Base-by-base conservation (phyloP, 2,329 filamentous ascomycete genomes). In the Cercospora berteroae region DNA sequence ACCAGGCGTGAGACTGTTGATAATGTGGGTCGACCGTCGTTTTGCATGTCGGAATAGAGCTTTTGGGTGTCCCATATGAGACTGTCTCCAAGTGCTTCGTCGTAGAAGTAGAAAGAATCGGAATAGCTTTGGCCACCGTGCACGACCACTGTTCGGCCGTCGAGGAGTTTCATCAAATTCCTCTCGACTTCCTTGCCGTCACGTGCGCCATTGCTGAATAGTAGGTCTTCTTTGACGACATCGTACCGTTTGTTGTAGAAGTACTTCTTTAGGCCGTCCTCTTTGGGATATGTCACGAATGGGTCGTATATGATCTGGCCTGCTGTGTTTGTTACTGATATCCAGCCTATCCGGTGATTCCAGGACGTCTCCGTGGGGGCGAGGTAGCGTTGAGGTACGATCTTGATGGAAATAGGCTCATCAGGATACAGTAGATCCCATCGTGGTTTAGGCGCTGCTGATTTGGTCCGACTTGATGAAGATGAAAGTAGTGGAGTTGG, bases 271-370 rank as follows among this genome's bases (percentile, higher is more conserved):
- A 64, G 42, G 10, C 60, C 65, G 4, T 42, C 18, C 42, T 67
- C 65, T 39, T 64, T 67, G 8, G 55, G 39, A 48, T 67, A 67
- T 3, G 44, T 60, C 33, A 67, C 65, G 23, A 55, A 64, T 2
- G 60, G 52, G 27, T 67, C 65, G 23, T 64, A 60, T 25, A 67
- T 10, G 18, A 64, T 52, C 23, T 67, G 65, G 3, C 65, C 65
- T 5, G 44, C 60, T 7, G 56, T 67, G n/a, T 67, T 67, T 7
- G 44, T 58, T 1, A 67, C 60, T n/a, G 65, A 52, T 9, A 64
- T 31, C 42, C 65, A 63, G 33, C 60, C 65, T 5, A 67, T 23
- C 1, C 65, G 60, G 23, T 33, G 31, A 10, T 50, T 25, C 65
- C 65, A 67, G 6, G 33, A 48, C 16, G 39, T 48, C 27, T 39